phyloP scores from a whole-genome alignment of 495 filamentous ascomycete species.

The Aspergillus leporis region DNA sequence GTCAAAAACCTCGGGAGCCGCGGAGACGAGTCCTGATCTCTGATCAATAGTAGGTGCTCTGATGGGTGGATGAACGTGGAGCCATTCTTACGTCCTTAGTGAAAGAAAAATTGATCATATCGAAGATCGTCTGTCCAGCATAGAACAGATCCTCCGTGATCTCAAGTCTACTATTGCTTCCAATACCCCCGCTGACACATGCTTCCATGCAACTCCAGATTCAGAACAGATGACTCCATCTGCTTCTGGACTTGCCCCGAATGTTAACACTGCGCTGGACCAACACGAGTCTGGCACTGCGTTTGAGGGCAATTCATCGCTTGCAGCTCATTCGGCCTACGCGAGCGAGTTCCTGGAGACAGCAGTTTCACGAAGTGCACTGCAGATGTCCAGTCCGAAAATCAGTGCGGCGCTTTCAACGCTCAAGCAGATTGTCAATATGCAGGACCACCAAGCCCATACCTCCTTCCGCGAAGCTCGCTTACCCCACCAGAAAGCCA shows the following conservation, averaged over 20 bases:
- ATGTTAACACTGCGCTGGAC: constrained; percentile 29
- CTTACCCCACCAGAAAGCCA: constrained; percentile 41
- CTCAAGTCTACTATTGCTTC: constrained; percentile 22
- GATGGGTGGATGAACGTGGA: neutral
- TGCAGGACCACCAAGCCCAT: constrained; percentile 43
- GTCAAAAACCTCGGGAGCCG: constrained; percentile 57
- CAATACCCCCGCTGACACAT: constrained; percentile 8
- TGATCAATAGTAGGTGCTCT: constrained; percentile 58
- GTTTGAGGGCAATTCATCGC: constrained; percentile 62
- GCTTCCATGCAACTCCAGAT: constrained; percentile 21
- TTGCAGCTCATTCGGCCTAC: constrained; percentile 63
- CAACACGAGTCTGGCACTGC: constrained; percentile 43
- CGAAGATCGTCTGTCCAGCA: constrained; percentile 59
- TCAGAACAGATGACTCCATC: constrained; percentile 24
- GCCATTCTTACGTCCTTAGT: constrained; percentile 33
- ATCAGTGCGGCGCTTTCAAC: constrained; percentile 58
- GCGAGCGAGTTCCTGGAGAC: constrained; percentile 63
- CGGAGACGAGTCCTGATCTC: constrained; percentile 67
- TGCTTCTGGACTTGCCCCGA: constrained; percentile 23
- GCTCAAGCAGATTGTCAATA: constrained; percentile 55
- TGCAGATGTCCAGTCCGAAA: constrained; percentile 49
- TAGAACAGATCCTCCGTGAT: constrained; percentile 53
- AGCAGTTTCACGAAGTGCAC: constrained; percentile 54
- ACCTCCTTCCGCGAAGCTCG: constrained; percentile 41
- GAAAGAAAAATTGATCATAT: constrained; percentile 70